Conservation (phyloP, 306 rosid genomes). For the Carpinus fangiana region DNA sequence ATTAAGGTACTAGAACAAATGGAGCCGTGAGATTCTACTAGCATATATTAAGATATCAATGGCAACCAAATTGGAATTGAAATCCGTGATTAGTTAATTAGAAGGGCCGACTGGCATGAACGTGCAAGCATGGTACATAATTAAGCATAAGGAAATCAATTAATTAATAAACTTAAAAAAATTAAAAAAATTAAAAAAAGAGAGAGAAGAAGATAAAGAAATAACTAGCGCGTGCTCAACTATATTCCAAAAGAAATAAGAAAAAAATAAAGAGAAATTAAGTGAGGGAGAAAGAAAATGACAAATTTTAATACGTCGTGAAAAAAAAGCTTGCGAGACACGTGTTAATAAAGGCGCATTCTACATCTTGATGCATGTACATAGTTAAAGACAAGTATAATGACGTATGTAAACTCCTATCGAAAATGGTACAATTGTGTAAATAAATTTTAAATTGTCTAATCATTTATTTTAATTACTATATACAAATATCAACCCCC, state of each 20-base stretch:
- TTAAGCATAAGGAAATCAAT: neutral
- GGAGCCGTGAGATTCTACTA: neutral
- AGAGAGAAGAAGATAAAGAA: neutral
- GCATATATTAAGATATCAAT: neutral
- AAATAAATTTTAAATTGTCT: too few relatives aligned
- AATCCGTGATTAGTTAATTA: constrained; percentile 2
- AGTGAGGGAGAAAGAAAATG: too few relatives aligned
- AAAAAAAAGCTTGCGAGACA: too few relatives aligned
- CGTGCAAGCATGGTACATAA: neutral
- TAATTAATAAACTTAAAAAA: neutral
- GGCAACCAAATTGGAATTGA: neutral
- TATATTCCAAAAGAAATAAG: neutral
- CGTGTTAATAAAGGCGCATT: too few relatives aligned
- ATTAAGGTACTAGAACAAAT: neutral
- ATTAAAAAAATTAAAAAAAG: neutral
- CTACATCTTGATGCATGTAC: too few relatives aligned
- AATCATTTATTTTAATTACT: too few relatives aligned
- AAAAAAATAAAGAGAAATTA: too few relatives aligned
- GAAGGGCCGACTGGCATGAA: neutral
- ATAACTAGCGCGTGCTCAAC: neutral
- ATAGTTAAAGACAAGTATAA: too few relatives aligned
- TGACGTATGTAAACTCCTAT: too few relatives aligned
- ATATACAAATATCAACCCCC: too few relatives aligned
- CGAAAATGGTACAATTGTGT: too few relatives aligned
- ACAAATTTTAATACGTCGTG: too few relatives aligned